Conservation (phyloP, 768 basidiomycete species). For the Kwoniella dendrophila region DNA sequence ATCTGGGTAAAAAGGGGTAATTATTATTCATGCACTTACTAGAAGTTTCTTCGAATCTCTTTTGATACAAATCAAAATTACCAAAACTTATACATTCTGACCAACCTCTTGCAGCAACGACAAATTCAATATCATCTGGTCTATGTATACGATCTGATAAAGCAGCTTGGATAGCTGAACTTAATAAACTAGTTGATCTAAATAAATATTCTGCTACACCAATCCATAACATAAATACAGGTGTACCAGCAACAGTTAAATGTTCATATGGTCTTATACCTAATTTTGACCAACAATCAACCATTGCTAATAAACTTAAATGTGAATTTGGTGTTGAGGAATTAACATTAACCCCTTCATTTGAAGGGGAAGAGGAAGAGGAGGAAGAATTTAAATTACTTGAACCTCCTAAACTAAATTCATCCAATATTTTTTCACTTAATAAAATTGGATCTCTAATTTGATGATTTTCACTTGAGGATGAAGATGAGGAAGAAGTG, state of each 20-base stretch:
- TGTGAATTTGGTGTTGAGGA: constrained; percentile 71
- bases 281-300: constrained; percentile 93
- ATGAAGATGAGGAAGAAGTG: not conserved
- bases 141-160: constrained; percentile 76
- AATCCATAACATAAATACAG: constrained; percentile 93
- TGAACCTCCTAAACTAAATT: constrained; percentile 78
- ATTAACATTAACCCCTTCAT: not conserved
- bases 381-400: not conserved
- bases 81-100: constrained; percentile 93
- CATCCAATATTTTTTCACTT: constrained; percentile 80
- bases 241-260: constrained; percentile 89
- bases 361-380: not conserved
- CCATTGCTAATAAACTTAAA: constrained; percentile 92
- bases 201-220: constrained; percentile 94
- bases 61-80: constrained; percentile 81
- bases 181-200: constrained; percentile 65
- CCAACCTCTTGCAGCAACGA: constrained; percentile 91
- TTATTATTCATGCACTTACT: constrained; percentile 45
- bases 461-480: not conserved
- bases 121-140: constrained; percentile 89
- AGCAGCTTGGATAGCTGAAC: constrained; percentile 72
- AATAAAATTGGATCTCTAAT: constrained; percentile 69
- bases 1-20: not conserved
- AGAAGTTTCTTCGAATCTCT: constrained; percentile 74
- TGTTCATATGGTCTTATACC: constrained; percentile 86